Conservation (phyloP, 2,329 filamentous ascomycete genomes). For the Coniochaeta sp. region DNA sequence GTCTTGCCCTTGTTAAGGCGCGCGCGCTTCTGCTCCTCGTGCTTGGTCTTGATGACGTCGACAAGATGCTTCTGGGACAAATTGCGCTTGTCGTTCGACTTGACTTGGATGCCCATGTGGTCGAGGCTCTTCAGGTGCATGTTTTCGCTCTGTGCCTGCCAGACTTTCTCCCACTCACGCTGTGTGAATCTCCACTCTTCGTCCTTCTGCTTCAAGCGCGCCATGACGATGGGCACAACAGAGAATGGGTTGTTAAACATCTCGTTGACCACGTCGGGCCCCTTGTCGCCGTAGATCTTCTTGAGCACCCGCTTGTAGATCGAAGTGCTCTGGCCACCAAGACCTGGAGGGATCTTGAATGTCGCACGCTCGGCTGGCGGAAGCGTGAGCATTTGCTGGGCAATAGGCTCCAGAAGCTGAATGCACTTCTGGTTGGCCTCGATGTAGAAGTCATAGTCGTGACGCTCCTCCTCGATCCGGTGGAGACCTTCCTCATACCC, state of each 20-base stretch:
- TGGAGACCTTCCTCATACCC: constrained; percentile 90
- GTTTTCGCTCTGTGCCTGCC: constrained; percentile 89
- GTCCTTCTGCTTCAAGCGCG: constrained; percentile 87
- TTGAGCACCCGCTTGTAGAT: constrained; percentile 97
- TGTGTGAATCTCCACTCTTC: constrained; percentile 97
- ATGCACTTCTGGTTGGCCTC: constrained; percentile 93
- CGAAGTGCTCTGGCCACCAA: constrained; percentile 89
- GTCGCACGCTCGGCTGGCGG: constrained; percentile 61
- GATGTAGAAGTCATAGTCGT: constrained; percentile 98
- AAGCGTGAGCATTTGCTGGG: constrained; percentile 82
- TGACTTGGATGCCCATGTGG: constrained; percentile 89
- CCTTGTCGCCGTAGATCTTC: constrained; percentile 91
- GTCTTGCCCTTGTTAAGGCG: constrained; percentile 55
- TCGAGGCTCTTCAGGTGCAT: constrained; percentile 96
- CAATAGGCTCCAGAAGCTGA: constrained; percentile 89
- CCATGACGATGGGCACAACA: constrained; percentile 82
- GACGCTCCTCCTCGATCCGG: constrained; percentile 93
- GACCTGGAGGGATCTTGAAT: constrained; percentile 74
- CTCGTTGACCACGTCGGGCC: constrained; percentile 77
- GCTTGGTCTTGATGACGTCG: constrained; percentile 84
- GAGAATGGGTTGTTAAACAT: constrained; percentile 79
- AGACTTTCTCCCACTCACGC: constrained; percentile 98
- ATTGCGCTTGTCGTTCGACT: constrained; percentile 82
- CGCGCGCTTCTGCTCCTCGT: constrained; percentile 79
- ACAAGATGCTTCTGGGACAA: constrained; percentile 86